Evolutionary conservation across 805 yeast species (phyloP).

Genomic region (Yamadazyma laniorum): DNA sequence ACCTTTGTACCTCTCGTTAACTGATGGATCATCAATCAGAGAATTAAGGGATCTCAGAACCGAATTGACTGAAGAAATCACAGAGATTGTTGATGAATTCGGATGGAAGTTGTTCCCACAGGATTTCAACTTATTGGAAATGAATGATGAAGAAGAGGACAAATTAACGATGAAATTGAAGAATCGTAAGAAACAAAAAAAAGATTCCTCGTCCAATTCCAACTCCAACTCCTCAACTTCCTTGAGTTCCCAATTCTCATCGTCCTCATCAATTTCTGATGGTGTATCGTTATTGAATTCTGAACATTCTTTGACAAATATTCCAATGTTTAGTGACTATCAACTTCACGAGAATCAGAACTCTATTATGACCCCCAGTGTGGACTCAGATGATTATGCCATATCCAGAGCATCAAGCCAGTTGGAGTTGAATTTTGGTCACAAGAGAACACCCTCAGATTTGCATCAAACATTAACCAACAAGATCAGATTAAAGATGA

Average conservation of each 20-base stretch:
- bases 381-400: conserved; percentile 30
- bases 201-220: conserved; percentile 6
- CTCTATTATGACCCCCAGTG: conserved; percentile 27
- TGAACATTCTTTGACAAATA: conserved; percentile 58
- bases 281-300: conserved; percentile 64
- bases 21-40: conserved; percentile 53
- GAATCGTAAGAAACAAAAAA: conserved; percentile 46
- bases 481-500: conserved; percentile 34
- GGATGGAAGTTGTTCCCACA: conserved; percentile 83
- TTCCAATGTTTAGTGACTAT: conserved; percentile 61
- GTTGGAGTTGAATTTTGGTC: conserved; percentile 28
- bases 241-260: conserved; percentile 14
- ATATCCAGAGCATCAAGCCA: conserved; percentile 13
- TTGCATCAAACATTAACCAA: conserved; percentile 24
- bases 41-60: conserved; percentile 62
- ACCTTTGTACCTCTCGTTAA: conserved; percentile 70
- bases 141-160: conserved; percentile 35
- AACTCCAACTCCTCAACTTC: conserved; percentile 13
- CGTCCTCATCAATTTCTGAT: conserved; percentile 49
- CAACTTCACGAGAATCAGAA: conserved; percentile 33
- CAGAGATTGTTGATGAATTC: conserved; percentile 71
- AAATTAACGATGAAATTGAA: conserved; percentile 45
- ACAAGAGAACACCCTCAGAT: conserved; percentile 9
- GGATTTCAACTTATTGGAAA: conserved; percentile 65
- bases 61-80: conserved; percentile 67